A percentile compares a stretch with the other conserved stretches of the same genome.
Conservation (phyloP, 495 filamentous ascomycete species). For the Pyrenula aspistea region DNA sequence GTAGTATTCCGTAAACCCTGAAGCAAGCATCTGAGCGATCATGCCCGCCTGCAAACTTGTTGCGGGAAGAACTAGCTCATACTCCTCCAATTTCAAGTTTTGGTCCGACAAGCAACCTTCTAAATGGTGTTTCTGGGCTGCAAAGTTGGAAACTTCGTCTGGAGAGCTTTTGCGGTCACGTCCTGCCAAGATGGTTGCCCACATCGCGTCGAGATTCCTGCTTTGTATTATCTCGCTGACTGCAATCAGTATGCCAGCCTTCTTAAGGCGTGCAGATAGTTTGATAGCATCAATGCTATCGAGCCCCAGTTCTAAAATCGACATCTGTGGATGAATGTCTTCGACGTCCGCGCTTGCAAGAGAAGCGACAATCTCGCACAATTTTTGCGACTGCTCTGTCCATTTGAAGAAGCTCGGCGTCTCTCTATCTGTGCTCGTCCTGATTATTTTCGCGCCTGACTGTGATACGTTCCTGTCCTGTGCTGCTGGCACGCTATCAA, state of each 20-base stretch:
- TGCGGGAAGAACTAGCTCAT: slow-evolving; percentile 48
- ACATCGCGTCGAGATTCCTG: slow-evolving; percentile 49
- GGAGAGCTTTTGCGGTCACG: slow-evolving; percentile 10
- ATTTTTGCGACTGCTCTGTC: slow-evolving; percentile 30
- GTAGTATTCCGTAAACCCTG: slow-evolving; percentile 61
- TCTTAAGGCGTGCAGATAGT: slow-evolving; percentile 52
- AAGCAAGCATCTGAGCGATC: slow-evolving; percentile 62
- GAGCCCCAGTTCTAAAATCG: slow-evolving; percentile 72
- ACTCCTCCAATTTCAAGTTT: slow-evolving; percentile 15
- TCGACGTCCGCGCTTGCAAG: slow-evolving; percentile 40
- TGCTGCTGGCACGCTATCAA: not conserved
- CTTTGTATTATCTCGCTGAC: slow-evolving; percentile 57
- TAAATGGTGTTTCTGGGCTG: slow-evolving; percentile 4
- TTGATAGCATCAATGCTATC: slow-evolving; percentile 87
- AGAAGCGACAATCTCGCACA: slow-evolving; percentile 47
- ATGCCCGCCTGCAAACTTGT: slow-evolving; percentile 81
- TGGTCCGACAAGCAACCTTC: slow-evolving; percentile 17
- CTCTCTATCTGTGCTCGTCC: not conserved
- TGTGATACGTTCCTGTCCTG: not conserved
- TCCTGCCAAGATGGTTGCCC: slow-evolving; percentile 9
- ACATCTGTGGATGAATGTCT: slow-evolving; percentile 40
- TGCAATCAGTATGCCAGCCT: slow-evolving; percentile 40
- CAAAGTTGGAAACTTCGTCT: slow-evolving; percentile 14
- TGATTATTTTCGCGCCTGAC: not conserved
- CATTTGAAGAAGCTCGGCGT: slow-evolving; percentile 31